phyloP scores from a whole-genome alignment of 2,329 filamentous ascomycete genomes.

The Diaporthe sp. region DNA sequence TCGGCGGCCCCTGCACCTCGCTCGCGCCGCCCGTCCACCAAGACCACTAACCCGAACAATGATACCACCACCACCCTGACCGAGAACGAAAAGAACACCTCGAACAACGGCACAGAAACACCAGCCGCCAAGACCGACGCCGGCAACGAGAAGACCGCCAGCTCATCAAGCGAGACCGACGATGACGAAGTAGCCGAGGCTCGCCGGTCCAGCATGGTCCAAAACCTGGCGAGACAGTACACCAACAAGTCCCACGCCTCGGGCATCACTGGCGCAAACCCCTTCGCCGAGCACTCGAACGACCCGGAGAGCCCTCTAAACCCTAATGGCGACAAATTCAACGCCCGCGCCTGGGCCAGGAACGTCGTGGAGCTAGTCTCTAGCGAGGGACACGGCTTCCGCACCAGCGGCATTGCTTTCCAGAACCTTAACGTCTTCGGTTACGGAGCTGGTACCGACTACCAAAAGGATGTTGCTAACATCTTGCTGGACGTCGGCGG shows the following conservation, averaged over 20 bases:
- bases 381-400: slow-evolving; percentile 67
- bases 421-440: slow-evolving; percentile 78
- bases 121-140: slow-evolving; percentile 54
- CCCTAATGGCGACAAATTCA: slow-evolving; percentile 64
- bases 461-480: slow-evolving; percentile 77
- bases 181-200: slow-evolving; percentile 59
- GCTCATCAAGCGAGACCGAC: slow-evolving; percentile 50
- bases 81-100: slow-evolving; percentile 48
- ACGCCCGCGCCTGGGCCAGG: slow-evolving; percentile 71
- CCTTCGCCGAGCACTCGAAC: slow-evolving; percentile 58
- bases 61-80: slow-evolving; percentile 41
- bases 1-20: slow-evolving; percentile 11
- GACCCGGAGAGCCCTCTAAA: slow-evolving; percentile 62
- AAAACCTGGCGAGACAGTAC: slow-evolving; percentile 69
- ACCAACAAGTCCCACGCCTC: slow-evolving; percentile 61
- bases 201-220: slow-evolving; percentile 66
- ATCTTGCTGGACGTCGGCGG: slow-evolving; percentile 67
- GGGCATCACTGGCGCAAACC: slow-evolving; percentile 57
- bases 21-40: slow-evolving; percentile 38
- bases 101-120: slow-evolving; percentile 42
- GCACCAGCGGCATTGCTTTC: slow-evolving; percentile 75
- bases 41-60: slow-evolving; percentile 40
- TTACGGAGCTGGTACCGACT: slow-evolving; percentile 77
- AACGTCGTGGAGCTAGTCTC: slow-evolving; percentile 67
- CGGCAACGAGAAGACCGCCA: slow-evolving; percentile 34